Base-by-base conservation (phyloP, 1,284 basidiomycete genomes). In the Rhodofomes roseus region DNA sequence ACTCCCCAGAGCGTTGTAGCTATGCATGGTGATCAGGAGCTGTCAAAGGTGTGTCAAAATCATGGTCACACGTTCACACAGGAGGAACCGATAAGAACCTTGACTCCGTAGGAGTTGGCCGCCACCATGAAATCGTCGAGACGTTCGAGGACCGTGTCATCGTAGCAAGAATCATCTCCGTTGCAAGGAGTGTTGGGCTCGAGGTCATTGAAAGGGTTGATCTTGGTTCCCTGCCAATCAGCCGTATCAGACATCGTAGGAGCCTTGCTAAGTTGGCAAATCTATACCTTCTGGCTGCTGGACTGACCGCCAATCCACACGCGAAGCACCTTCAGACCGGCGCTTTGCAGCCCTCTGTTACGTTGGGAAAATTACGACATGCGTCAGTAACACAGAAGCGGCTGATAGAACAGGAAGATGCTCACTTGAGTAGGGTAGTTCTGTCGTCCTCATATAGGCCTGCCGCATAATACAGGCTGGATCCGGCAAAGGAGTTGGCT, bases 91-190 rank as follows among this genome's bases (percentile, higher is more conserved):
- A 52, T 25, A 18, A n/a, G n/a, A n/a, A 70, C 71, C 67, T 77
- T 77, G 63, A 78, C 73, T 20, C 74, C 73, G 31, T 73, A 68
- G 2, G 60, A 54, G 31, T 73, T 62, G 12, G 73, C 71, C 22
- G 74, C 75, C 46, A 73, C 46, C 77, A 77, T 78, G 63, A 79
- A 71, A 48, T 72, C 69, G 59, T 79, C 77, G 36, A 79, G 68
- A 12, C 70, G 64, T 39, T 73, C 64, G 16, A 79, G 68, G 29
- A 77, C 73, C 1, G 73, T 76, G 60, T 76, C 74, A 63, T 79
- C 69, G 64, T 74, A 79, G 58, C 66, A 70, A 5, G 62, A 64
- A 14, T 51, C 55, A 36, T 48, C 63, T 8, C 68, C 67, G 16
- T 68, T 65, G 34, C 77, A 77, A 54, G 77, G 72, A 20, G 56